Base-by-base conservation (phyloP, 2,329 filamentous ascomycete genomes). In the Atkinsonella hypoxylon region DNA sequence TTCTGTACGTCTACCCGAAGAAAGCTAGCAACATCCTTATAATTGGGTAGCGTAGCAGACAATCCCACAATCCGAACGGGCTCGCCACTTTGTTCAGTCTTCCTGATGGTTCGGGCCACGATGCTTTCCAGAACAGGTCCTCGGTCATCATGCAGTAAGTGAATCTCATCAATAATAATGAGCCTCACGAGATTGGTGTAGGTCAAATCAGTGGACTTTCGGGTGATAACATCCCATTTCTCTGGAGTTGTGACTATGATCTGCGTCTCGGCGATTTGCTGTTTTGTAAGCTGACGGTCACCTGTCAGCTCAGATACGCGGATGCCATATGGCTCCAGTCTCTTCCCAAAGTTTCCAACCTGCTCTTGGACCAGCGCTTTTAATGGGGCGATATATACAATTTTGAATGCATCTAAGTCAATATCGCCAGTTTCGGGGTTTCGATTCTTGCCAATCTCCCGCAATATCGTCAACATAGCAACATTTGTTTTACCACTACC, bases 401-500 rank as follows among this genome's bases (percentile, higher is more conserved):
- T 96, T 71, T 98, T 98, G 75, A 98, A 98, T 42, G 90, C 83
- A 62, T 98, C 93, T 9, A 98, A 74, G 66, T 95, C 89, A 56
- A 98, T 93, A 54, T 94, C 86, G n/a, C 93, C 93, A 1, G 89
- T 95, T 55, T 85, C 75, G 0, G 87, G 81, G 61, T 98, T 85
- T 52, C 91, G 81, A 64, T 98, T 85, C 73, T 97, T 98, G 54
- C 93, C 93, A 62, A 98, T 89, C 66, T 98, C 94, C 55, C 91
- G 87, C 39, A 98, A 77, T 62, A 98, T 97, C 2, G 91, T 85
- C 55, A 98, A 75, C 91, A 98, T 97, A 41, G 91, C 91, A 48
- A 98, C 93, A 62, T 98, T 98, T 1, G 93, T 98, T 72, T 98
- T 98, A 64, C 93, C 93, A 65, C 89, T 95, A 58, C 93, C 93